Evolutionary conservation across 805 yeast genomes (phyloP).

Genomic region (Wickerhamiella galacta): DNA sequence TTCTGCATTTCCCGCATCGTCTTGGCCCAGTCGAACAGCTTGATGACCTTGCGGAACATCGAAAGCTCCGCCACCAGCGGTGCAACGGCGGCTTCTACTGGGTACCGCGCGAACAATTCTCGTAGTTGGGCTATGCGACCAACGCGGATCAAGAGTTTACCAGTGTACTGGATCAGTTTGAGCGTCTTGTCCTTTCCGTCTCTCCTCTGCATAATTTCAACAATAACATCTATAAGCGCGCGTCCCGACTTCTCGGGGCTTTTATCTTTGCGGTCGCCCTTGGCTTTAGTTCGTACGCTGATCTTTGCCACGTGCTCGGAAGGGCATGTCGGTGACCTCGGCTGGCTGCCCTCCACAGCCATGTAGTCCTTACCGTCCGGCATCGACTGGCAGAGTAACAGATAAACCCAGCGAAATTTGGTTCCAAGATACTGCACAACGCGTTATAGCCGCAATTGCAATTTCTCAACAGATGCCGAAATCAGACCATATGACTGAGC

Average conservation of each 20-base stretch:
- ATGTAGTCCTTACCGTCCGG: no score
- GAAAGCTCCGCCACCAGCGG: conserved; percentile 16
- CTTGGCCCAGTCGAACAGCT: conserved; percentile 18
- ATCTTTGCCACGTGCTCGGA: not conserved
- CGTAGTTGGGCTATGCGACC: conserved; percentile 3
- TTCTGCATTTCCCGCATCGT: conserved; percentile 7
- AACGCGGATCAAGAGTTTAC: conserved; percentile 14
- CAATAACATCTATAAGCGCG: conserved; percentile 5
- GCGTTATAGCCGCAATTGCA: no score
- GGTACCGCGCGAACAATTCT: not conserved
- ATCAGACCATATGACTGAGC: not conserved
- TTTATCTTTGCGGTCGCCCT: not conserved
- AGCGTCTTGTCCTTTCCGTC: conserved; percentile 19
- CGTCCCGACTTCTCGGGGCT: no score
- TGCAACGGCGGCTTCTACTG: conserved; percentile 6
- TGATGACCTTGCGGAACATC: conserved; percentile 18
- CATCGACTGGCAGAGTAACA: no score
- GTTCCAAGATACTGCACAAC: no score
- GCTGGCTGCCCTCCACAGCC: no score
- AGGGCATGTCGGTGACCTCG: not conserved
- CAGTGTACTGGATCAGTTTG: conserved; percentile 18
- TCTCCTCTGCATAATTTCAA: conserved; percentile 11
- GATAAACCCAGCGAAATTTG: no score
- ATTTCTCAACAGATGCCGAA: no score
- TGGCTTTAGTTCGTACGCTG: not conserved